Conservation (phyloP, 768 basidiomycete genomes). For the Trametes cinnabarina region DNA sequence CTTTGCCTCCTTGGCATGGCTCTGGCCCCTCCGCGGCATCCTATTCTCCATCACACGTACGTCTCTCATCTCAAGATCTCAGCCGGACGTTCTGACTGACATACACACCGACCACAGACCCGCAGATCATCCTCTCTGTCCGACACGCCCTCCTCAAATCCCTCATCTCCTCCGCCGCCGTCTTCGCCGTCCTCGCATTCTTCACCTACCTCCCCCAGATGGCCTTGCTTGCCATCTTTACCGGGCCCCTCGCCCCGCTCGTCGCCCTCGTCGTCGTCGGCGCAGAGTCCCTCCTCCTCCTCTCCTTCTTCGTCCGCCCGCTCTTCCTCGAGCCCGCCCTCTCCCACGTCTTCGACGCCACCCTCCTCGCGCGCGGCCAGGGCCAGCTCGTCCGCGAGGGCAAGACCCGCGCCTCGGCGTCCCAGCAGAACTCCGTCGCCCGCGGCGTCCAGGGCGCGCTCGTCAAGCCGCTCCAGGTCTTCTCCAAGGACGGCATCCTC, state of each 20-base stretch:
- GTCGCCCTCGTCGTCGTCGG: conserved; percentile 39
- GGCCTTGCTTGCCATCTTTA: conserved; percentile 58
- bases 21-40: conserved; percentile 31
- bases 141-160: conserved; percentile 40
- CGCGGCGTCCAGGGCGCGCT: conserved; percentile 47
- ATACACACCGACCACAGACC: conserved; percentile 1
- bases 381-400: conserved; percentile 35
- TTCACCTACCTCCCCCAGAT: conserved; percentile 68
- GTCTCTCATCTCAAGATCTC: neutral
- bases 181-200: conserved; percentile 47
- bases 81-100: neutral
- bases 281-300: conserved; percentile 40
- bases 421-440: conserved; percentile 36
- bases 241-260: conserved; percentile 62
- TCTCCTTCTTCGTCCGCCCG: conserved; percentile 44
- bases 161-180: conserved; percentile 35
- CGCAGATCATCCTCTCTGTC: conserved; percentile 25
- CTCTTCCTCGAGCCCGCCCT: conserved; percentile 45
- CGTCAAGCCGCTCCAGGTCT: conserved; percentile 45
- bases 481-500: conserved; percentile 45
- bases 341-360: conserved; percentile 47
- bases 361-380: conserved; percentile 42
- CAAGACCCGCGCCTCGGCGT: conserved; percentile 27
- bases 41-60: conserved; percentile 25
- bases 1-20: conserved; percentile 27